Conservation (phyloP, 306 rosid species). For the Vachellia pachyceras region DNA sequence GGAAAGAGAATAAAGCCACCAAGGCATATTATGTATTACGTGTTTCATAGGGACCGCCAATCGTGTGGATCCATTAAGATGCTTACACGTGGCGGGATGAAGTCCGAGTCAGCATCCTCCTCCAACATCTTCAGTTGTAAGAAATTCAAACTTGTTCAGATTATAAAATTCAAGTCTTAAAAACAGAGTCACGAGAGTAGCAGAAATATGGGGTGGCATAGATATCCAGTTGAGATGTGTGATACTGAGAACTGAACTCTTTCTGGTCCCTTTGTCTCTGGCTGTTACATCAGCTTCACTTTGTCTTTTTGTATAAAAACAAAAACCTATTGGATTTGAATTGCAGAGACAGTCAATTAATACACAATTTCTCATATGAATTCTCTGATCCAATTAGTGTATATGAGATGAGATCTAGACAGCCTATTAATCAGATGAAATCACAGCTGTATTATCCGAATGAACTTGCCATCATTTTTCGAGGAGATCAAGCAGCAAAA, state of each 20-base stretch:
- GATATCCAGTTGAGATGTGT: slow-evolving; percentile 41
- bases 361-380: slow-evolving; percentile 34
- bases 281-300: slow-evolving; percentile 15
- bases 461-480: not conserved
- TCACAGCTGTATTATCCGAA: not conserved
- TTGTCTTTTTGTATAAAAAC: slow-evolving; percentile 44
- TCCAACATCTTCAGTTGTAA: not conserved
- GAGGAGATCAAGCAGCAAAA: not conserved
- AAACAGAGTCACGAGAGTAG: slow-evolving; percentile 38
- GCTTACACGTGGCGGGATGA: slow-evolving; percentile 38
- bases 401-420: not conserved
- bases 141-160: not conserved
- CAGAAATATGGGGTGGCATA: slow-evolving; percentile 34
- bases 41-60: slow-evolving; percentile 62
- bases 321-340: too few relatives aligned
- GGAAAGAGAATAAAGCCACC: slow-evolving; percentile 65
- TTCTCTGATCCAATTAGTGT: not conserved
- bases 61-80: slow-evolving; percentile 43
- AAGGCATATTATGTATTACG: slow-evolving; percentile 22
- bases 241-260: slow-evolving; percentile 20
- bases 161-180: not conserved
- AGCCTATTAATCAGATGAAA: not conserved
- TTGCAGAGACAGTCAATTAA: too few relatives aligned
- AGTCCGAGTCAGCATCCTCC: slow-evolving; percentile 22
- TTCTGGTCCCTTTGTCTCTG: slow-evolving; percentile 33